Evolutionary conservation across 805 yeast species (phyloP).

Genomic region (Sugiyamaella lignohabitans): DNA sequence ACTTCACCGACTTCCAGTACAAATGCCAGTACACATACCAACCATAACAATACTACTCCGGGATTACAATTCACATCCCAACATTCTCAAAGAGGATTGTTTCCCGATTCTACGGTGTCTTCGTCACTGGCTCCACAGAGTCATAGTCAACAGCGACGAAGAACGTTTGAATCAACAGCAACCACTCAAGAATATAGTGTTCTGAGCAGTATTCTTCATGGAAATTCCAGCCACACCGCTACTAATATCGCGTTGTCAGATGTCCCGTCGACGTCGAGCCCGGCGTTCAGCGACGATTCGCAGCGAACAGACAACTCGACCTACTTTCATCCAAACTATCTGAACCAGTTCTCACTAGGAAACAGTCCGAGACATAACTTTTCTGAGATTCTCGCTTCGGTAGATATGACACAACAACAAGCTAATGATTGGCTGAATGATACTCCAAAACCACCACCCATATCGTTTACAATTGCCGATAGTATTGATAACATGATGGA

Average conservation of each 20-base stretch:
- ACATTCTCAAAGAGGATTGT: background rate
- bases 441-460: conserved; percentile 20
- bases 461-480: conserved; percentile 25
- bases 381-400: conserved; percentile 12
- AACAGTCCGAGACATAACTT: conserved; percentile 7
- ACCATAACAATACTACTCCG: background rate
- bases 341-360: conserved; percentile 19
- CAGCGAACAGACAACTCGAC: background rate
- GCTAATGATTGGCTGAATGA: conserved; percentile 21
- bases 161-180: conserved; percentile 29
- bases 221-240: background rate
- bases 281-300: conserved; percentile 19
- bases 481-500: background rate
- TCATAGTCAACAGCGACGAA: background rate
- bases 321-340: background rate
- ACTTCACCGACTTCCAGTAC: background rate
- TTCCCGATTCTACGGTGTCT: too few species aligned
- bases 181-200: conserved; percentile 33
- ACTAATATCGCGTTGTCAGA: background rate
- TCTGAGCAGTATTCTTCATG: conserved; percentile 29
- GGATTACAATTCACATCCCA: too few species aligned
- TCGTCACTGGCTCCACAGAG: too few species aligned
- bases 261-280: conserved; percentile 9
- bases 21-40: background rate
- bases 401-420: conserved; percentile 4